Base-by-base conservation (phyloP, 805 yeast genomes). In the Metschnikowia gelsemii region DNA sequence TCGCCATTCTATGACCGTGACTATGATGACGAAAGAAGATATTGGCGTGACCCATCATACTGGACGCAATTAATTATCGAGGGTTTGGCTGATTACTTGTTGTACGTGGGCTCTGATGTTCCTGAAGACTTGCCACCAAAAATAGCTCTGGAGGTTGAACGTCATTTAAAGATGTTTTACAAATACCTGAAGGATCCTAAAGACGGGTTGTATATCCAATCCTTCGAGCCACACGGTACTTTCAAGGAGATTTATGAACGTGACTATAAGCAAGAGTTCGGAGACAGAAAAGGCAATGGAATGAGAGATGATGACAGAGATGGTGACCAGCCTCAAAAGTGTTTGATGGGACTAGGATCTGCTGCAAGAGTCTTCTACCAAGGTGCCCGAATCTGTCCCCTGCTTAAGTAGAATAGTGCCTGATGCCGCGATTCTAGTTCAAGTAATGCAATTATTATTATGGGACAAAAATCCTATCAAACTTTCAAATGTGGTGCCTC, bases 341-440 rank as follows among this genome's bases (percentile, higher is more conserved):
- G 78, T 34, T 64, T 83, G 52, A 81, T 83, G 65, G 83, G 82
- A 3, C 66, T 70, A 35, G 87, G 78, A 12, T 67, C 85, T 12
- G 88, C 87, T 8, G 87, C 87, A 3, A 72, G 87, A 53, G 72
- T 78, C 3, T 82, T 81, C 62, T 77, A 80, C 62, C 86, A 82
- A 59, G 81, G 80, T 28, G 87, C 82, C 5, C 66, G 87, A 51
- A 63, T 79, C 8, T 47, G 50, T 17, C 52, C 52, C 3, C 36
- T 33, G 23, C 35, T 49, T 16, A 23, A 46, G 14, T 43, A 22
- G 32, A 13, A 14, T 25, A 22, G 26, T 32, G 7, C 8, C 12
- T 22, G 11, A 18, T 32, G 12, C 27, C 14, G 13, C 8, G 20
- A 8, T 13, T 13, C n/a, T 22, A 32, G 8, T 22, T 5, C 14